Evolutionary conservation across 176 grass and related monocot genomes (phyloP).

Genomic region (Dendrocalamus sinicus): DNA sequence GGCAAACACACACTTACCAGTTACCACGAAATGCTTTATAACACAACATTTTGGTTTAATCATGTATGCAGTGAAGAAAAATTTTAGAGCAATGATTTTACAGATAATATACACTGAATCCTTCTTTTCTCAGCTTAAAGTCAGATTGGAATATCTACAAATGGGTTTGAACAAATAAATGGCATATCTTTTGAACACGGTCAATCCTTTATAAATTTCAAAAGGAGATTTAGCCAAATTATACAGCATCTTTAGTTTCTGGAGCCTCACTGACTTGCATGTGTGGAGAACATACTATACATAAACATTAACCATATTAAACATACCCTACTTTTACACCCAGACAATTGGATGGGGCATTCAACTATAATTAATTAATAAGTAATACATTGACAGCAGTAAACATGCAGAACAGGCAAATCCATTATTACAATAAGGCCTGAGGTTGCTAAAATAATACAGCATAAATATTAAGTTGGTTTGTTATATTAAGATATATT

Average conservation of each 20-base stretch:
- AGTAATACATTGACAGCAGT: not conserved
- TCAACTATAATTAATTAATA: constrained; percentile 21
- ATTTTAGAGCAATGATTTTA: not conserved
- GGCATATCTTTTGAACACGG: not conserved
- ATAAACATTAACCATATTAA: not conserved
- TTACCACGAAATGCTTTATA: not conserved
- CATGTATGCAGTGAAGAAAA: not conserved
- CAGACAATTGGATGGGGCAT: not conserved
- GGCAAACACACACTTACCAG: not conserved
- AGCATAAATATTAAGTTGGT: not conserved
- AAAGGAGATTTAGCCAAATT: not conserved
- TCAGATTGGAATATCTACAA: not conserved
- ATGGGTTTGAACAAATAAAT: not conserved
- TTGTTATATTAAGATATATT: constrained; percentile 14
- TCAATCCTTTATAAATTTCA: not conserved
- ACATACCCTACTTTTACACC: not conserved
- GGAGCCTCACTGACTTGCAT: not conserved
- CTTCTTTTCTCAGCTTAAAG: not conserved
- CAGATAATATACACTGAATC: not conserved
- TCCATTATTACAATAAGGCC: not conserved
- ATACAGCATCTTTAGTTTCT: not conserved
- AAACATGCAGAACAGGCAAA: not conserved
- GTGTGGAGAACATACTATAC: not conserved
- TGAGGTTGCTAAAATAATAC: not conserved
- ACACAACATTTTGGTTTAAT: not conserved